These are phyloP conservation scores for Cytospora schulzeri DNA, from an alignment of 2,329 filamentous ascomycete species.

Conservation along the genomic window DNA sequence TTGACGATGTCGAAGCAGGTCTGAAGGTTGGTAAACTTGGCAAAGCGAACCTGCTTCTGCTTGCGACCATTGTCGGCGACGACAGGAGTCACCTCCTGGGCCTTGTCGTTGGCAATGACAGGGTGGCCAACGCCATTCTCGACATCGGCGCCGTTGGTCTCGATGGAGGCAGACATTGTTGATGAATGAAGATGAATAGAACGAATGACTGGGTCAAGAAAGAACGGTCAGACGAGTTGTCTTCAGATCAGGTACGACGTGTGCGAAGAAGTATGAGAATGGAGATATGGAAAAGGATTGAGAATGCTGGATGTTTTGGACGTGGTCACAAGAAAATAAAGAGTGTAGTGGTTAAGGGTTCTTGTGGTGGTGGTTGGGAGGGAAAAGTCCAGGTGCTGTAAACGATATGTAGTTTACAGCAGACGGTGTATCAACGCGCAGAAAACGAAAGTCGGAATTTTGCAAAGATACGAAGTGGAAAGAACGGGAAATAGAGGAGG, in stretches of 20 bases:
- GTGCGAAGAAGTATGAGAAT: background rate
- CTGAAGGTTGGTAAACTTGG: constrained; percentile 1
- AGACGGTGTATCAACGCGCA: constrained; percentile 4
- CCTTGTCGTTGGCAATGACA: background rate
- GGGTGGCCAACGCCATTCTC: constrained; percentile 5
- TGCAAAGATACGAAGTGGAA: background rate
- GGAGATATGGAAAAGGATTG: background rate
- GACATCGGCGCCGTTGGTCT: background rate
- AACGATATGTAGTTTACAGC: constrained; percentile 15
- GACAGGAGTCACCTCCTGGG: background rate
- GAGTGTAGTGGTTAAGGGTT: background rate
- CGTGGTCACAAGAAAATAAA: constrained; percentile 5
- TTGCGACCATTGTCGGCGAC: background rate
- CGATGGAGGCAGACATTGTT: constrained; percentile 4
- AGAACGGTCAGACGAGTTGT: constrained; percentile 1
- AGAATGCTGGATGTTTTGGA: background rate
- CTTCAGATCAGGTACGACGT: background rate
- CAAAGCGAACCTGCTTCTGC: background rate
- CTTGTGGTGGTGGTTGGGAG: background rate
- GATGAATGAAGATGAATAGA: constrained; percentile 5
- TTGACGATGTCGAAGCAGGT: constrained; percentile 13
- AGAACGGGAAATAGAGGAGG: background rate
- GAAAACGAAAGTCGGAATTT: constrained; percentile 12
- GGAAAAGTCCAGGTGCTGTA: background rate
- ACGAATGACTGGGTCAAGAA: constrained; percentile 11